Evolutionary conservation across 106 monocot species (phyloP), one percentile per base, ranked within the genome.

Genomic region (Ottelia alismoides): DNA sequence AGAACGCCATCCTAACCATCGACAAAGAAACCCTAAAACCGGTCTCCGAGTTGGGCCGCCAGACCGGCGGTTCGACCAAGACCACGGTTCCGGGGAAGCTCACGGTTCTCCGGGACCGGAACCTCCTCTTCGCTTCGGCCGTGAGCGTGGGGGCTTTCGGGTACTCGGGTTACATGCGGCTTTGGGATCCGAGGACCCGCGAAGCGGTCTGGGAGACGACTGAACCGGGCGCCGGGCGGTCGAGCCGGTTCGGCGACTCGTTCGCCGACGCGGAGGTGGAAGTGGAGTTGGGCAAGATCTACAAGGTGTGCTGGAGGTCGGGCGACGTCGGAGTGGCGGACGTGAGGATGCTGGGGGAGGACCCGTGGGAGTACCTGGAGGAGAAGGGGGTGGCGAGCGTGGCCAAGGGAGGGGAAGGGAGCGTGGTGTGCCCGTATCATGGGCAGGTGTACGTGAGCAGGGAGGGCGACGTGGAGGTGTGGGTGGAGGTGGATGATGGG

Each of bases 231-330:
- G 75, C 78, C 18, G 69, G 66, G 25, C 48, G 67, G 57, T 65
- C 76, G 43, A 84, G 74, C 58, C 66, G 88, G 55, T 90, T 85
- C 46, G 96, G 89, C 7, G 96, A 98, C 55, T 49, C 96, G 14
- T 90, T 98, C 22, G 65, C 89, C 21, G 78, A 72, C 40, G 88
- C 58, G 0, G 96, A 98, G 30, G 85, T 73, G 1, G 82, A 85
- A 30, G 3, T 9, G 18, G 74, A 89, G 57, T 7, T 7, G 64
- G 53, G 52, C 21, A 24, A 55, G 56, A 66, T 85, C 7, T 85
- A 79, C 64, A 85, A 98, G 79, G 89, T 98, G 4, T 98, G 96
- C 65, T 98, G 74, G 74, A 90, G 80, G 56, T 90, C 90, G 0
- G 96, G 96, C 20, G 96, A 90, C 55, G 65, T 98, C 25, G 96